phyloP scores from a whole-genome alignment of 2,329 filamentous ascomycete genomes.

The Alternaria tenuissima region DNA sequence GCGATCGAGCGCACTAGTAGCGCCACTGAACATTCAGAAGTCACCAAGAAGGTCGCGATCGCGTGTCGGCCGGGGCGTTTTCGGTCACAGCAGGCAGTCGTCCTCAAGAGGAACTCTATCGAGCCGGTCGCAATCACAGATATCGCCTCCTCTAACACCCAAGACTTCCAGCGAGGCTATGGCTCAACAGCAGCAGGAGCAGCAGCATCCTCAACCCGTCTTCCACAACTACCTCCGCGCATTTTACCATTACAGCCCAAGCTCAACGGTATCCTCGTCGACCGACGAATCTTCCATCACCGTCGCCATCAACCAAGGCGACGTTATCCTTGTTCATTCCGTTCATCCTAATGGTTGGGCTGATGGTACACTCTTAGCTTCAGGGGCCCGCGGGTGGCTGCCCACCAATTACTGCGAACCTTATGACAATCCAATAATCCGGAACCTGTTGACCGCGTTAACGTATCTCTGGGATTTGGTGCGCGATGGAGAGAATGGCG shows the following conservation, averaged over 20 bases:
- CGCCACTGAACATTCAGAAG: slow-evolving; percentile 50
- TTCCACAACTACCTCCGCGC: slow-evolving; percentile 96
- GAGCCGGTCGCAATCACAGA: slow-evolving; percentile 58
- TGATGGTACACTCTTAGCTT: slow-evolving; percentile 87
- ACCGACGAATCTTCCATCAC: slow-evolving; percentile 74
- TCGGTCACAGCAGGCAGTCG: slow-evolving; percentile 42
- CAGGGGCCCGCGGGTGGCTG: slow-evolving; percentile 90
- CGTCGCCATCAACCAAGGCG: slow-evolving; percentile 85
- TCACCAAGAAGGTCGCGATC: slow-evolving; percentile 42
- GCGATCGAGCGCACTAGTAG: slow-evolving; percentile 47
- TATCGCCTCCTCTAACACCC: slow-evolving; percentile 81
- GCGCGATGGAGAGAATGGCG: slow-evolving; percentile 77
- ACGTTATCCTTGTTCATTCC: slow-evolving; percentile 92
- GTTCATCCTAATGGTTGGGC: slow-evolving; percentile 99
- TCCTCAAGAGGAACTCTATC: slow-evolving; percentile 44
- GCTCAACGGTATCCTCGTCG: slow-evolving; percentile 76
- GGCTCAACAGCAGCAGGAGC: slow-evolving; percentile 53
- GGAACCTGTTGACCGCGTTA: slow-evolving; percentile 82
- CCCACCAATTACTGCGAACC: slow-evolving; percentile 98
- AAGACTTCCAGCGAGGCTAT: slow-evolving; percentile 71
- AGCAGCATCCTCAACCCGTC: slow-evolving; percentile 62
- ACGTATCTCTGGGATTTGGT: slow-evolving; percentile 93
- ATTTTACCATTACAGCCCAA: slow-evolving; percentile 90
- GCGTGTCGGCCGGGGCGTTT: slow-evolving; percentile 21
- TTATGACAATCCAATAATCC: slow-evolving; percentile 89